Percentiles rank a stretch among this genome's conserved stretches.
These are phyloP conservation scores for Cadophora luteo-olivacea DNA, from an alignment of 2,329 filamentous ascomycete species.

Conservation along the genomic window DNA sequence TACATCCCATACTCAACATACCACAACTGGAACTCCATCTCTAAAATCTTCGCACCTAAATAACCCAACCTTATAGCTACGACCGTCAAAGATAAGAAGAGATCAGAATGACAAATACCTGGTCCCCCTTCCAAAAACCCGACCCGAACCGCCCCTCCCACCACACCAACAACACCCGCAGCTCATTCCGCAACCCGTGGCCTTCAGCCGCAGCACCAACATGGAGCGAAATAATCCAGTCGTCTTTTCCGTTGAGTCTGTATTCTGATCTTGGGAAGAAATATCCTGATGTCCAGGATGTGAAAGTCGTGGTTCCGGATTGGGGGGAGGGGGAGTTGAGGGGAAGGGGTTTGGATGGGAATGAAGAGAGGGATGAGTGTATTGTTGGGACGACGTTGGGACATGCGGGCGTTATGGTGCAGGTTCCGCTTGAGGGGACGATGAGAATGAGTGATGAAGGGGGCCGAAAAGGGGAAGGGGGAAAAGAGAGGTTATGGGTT, in stretches of 20 bases:
- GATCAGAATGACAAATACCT: constrained; percentile 3
- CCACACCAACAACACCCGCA: constrained; percentile 31
- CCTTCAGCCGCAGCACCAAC: constrained; percentile 34
- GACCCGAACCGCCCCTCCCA: constrained; percentile 28
- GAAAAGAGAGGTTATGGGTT: constrained; percentile 32
- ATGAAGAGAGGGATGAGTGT: constrained; percentile 28
- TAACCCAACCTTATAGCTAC: too few species aligned
- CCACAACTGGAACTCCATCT: neutral
- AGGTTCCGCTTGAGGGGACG: constrained; percentile 31
- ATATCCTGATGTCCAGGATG: constrained; percentile 26
- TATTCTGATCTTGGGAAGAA: constrained; percentile 28
- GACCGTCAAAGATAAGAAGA: too few species aligned
- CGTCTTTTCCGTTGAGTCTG: constrained; percentile 30
- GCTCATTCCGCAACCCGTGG: constrained; percentile 38
- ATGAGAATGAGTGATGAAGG: neutral
- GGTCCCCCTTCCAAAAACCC: neutral
- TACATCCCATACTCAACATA: neutral
- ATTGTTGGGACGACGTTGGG: constrained; percentile 36
- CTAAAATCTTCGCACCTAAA: too few species aligned
- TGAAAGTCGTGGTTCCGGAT: constrained; percentile 35
- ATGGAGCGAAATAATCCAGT: constrained; percentile 29
- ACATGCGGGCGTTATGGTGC: constrained; percentile 33
- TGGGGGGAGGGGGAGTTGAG: constrained; percentile 32
- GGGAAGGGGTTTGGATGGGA: constrained; percentile 23
- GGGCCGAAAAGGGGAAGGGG: neutral